Evolutionary conservation across 805 yeast species (phyloP).

Genomic region (Wickerhamomyces silvicola): DNA sequence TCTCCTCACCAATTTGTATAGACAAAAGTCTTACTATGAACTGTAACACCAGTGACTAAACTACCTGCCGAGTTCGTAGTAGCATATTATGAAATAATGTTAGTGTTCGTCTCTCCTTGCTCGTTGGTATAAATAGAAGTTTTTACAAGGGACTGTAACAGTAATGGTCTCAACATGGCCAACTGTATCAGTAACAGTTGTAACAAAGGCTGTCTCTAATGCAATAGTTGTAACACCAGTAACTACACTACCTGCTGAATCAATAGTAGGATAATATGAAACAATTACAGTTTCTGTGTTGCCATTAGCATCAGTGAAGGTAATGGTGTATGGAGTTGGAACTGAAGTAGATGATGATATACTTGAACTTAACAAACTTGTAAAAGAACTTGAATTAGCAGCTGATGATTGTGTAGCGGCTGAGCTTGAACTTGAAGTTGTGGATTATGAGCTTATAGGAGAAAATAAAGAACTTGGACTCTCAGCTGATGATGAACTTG

Average conservation of each 20-base stretch:
- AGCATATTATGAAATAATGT: too few relatives aligned
- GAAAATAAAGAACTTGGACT: slow-evolving; percentile 1
- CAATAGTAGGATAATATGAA: slow-evolving; percentile 3
- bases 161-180: too few relatives aligned
- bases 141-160: too few relatives aligned
- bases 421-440: slow-evolving; percentile 1
- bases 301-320: slow-evolving; percentile 4
- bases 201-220: neutral
- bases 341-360: too few relatives aligned
- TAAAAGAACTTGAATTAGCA: neutral
- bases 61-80: too few relatives aligned
- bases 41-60: too few relatives aligned
- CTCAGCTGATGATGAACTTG: slow-evolving; percentile 1
- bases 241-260: too few relatives aligned
- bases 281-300: slow-evolving; percentile 2
- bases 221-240: slow-evolving; percentile 2
- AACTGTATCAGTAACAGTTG: slow-evolving; percentile 1
- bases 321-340: slow-evolving; percentile 5
- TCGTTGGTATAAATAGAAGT: too few relatives aligned
- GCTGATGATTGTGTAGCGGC: neutral
- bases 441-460: slow-evolving; percentile 1
- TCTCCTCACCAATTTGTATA: too few relatives aligned
- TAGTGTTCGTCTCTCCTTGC: too few relatives aligned
- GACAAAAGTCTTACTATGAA: too few relatives aligned
- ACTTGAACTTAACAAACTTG: too few relatives aligned